phyloP scores from a whole-genome alignment of 2,329 filamentous ascomycete species.

The Alternaria sp. region DNA sequence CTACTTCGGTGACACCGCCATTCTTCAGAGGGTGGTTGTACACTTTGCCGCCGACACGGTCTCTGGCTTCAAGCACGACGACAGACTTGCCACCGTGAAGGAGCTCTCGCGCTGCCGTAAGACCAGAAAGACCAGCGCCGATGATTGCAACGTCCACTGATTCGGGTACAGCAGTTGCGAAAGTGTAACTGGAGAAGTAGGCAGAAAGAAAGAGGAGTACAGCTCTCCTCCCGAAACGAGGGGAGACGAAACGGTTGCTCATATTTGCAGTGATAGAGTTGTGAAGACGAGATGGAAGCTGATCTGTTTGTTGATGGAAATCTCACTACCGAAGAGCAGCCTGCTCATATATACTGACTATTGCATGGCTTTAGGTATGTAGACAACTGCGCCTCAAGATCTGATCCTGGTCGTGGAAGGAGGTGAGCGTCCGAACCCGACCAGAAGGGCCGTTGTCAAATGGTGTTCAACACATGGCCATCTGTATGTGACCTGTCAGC shows the following conservation, averaged over 20 bases:
- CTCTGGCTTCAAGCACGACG: constrained; percentile 60
- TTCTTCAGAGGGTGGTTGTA: constrained; percentile 36
- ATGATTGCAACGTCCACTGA: constrained; percentile 48
- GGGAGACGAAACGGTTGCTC: not conserved
- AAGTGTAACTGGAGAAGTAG: not conserved
- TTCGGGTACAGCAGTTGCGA: constrained; percentile 7
- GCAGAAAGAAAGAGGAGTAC: not conserved
- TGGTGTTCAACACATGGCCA: not conserved
- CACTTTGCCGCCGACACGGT: constrained; percentile 63
- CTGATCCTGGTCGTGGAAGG: not conserved
- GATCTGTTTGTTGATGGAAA: not conserved
- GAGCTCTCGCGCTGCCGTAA: constrained; percentile 46
- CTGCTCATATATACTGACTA: not conserved
- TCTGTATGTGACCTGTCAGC: not conserved
- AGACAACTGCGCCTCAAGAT: not conserved
- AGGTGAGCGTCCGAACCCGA: not conserved
- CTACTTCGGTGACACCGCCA: constrained; percentile 32
- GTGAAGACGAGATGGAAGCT: not conserved
- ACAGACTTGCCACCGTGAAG: constrained; percentile 50
- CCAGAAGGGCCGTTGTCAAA: not conserved
- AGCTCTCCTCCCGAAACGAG: not conserved
- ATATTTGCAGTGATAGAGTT: not conserved
- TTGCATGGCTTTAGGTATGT: too few relatives aligned
- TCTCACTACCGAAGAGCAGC: not conserved
- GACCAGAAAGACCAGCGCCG: constrained; percentile 55